Base-by-base conservation (phyloP, 2,329 filamentous ascomycete species). In the Ascochyta viciae-villosae region DNA sequence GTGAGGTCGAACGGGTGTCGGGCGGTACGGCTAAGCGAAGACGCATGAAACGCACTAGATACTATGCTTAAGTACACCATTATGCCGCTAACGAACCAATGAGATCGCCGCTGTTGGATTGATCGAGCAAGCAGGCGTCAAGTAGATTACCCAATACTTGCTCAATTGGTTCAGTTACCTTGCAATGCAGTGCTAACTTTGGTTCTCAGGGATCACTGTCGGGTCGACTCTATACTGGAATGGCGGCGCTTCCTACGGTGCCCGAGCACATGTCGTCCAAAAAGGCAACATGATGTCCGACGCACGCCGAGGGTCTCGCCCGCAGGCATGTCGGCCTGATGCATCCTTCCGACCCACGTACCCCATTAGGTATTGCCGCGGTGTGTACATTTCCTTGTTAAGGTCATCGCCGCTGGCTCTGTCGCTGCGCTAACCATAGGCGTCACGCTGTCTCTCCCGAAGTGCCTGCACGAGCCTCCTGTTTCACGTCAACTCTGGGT, bases 41-140 rank as follows among this genome's bases (percentile, higher is more conserved):
- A 46, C 51, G 38, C 52, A 54, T 71, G 70, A 73, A 74, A 74
- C 72, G 59, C 64, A 39, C 63, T 60, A 64, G 55, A 58, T 60
- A 58, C 51, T 49, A 57, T 51, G 57, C 58, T 57, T 64, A 59
- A 49, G 56, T 49, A 51, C 53, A 53, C 44, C 19, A 24, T 64
- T 43, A 72, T 73, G 70, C 71, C 66, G 59, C 54, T 54, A 63
- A 41, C 34, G 23, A 40, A 44, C 63, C 65, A 66, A 64, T 63
- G 38, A 39, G 24, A 15, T 15, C 12, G 27, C 26, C 23, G 19
- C 19, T 16, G 38, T 42, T 47, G 42, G 37, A 29, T 33, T 39
- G 49, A 31, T 50, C 33, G 34, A 54, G 23, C 37, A 50, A 49
- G 40, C 47, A 47, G 52, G 62, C 63, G 59, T 62, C 59, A 64